phyloP scores from a whole-genome alignment of 2,329 filamentous ascomycete genomes.

The Cladosporium sp. region DNA sequence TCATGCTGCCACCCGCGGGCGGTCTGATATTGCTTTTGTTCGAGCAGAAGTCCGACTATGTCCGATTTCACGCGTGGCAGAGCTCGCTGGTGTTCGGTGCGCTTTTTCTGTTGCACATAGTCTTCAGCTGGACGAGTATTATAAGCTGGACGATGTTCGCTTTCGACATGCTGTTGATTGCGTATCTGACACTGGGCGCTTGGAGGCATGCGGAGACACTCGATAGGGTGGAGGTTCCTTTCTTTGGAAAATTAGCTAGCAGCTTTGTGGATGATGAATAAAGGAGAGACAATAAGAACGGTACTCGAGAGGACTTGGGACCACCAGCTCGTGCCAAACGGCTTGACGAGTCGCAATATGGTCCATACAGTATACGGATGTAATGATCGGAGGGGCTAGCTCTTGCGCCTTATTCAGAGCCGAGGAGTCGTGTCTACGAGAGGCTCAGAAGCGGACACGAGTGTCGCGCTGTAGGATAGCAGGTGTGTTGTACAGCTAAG shows the following conservation, averaged over 20 bases:
- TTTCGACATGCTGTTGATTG: constrained; percentile 71
- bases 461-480: too few species aligned
- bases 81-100: constrained; percentile 27
- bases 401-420: too few species aligned
- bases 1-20: constrained; percentile 78
- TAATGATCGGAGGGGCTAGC: too few species aligned
- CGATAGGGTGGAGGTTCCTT: constrained; percentile 74
- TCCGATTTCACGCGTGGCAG: constrained; percentile 97
- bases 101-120: constrained; percentile 70
- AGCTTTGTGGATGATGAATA: constrained; percentile 86
- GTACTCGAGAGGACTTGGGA: too few species aligned
- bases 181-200: constrained; percentile 69
- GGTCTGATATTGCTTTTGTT: constrained; percentile 78
- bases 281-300: background rate
- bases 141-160: constrained; percentile 80
- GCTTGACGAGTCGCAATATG: too few species aligned
- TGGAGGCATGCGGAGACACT: constrained; percentile 74
- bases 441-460: too few species aligned
- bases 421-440: too few species aligned
- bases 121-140: constrained; percentile 80
- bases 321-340: too few species aligned
- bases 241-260: constrained; percentile 80
- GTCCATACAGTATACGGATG: too few species aligned
- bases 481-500: too few species aligned
- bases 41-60: constrained; percentile 95